Evolutionary conservation across 305 asterid genomes (phyloP).

Genomic region (Salvia sclarea): DNA sequence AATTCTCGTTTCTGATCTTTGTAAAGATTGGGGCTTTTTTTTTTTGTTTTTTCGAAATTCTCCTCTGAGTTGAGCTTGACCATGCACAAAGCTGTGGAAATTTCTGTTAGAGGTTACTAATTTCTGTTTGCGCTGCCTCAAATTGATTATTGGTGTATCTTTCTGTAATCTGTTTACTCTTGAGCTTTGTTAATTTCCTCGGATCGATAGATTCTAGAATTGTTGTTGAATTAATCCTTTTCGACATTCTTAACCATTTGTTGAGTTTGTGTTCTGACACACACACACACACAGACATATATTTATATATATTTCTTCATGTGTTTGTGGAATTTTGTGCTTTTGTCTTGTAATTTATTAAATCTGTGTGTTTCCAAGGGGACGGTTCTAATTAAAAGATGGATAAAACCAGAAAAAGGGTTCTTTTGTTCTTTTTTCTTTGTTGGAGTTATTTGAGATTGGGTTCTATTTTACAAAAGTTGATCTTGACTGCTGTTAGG

Average conservation of each 20-base stretch:
- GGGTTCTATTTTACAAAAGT: background rate
- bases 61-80: conserved; percentile 5
- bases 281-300: too few species aligned
- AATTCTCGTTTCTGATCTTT: conserved; percentile 11
- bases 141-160: conserved; percentile 19
- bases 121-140: background rate
- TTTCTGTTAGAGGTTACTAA: background rate
- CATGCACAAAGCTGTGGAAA: conserved; percentile 28
- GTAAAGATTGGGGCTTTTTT: conserved; percentile 20
- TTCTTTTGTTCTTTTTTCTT: background rate
- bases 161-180: background rate
- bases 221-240: background rate
- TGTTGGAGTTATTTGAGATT: background rate
- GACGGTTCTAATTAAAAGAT: background rate
- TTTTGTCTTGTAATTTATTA: background rate
- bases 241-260: background rate
- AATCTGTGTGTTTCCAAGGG: too few species aligned
- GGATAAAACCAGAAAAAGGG: background rate
- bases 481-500: conserved; percentile 14
- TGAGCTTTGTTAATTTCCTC: conserved; percentile 1
- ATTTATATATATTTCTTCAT: background rate
- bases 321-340: conserved; percentile 22
- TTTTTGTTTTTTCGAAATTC: too few species aligned
- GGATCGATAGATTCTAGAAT: conserved; percentile 8
- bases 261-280: background rate